Percentiles rank a stretch among this genome's conserved stretches.
Evolutionary conservation across 352 stramenopile genomes (phyloP).

Genomic region (Pythium vanterpoolii): DNA sequence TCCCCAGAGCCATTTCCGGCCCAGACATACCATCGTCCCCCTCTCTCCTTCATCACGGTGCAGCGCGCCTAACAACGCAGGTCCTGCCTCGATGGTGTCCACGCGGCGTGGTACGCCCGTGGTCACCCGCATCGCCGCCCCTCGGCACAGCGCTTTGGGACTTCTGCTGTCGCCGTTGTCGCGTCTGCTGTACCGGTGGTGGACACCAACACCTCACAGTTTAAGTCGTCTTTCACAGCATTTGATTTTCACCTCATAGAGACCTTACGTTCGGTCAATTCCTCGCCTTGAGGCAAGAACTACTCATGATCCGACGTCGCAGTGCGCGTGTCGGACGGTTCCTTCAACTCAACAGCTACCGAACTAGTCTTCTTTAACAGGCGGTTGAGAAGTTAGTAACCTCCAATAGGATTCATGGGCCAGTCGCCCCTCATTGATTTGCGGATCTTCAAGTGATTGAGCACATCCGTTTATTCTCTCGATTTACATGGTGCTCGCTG

Average conservation of each 20-base stretch:
- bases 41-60: not conserved
- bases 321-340: too few relatives aligned
- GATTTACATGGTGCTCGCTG: conserved; percentile 11
- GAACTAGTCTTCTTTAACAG: too few relatives aligned
- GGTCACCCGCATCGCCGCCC: not conserved
- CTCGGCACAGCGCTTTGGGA: not conserved
- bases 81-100: not conserved
- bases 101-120: not conserved
- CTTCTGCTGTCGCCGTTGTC: not conserved
- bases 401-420: too few relatives aligned
- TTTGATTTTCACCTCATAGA: too few relatives aligned
- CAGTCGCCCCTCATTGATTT: too few relatives aligned
- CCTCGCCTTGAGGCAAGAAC: too few relatives aligned
- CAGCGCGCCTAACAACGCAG: not conserved
- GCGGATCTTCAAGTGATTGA: conserved; percentile 2
- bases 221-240: too few relatives aligned
- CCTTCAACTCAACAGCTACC: too few relatives aligned
- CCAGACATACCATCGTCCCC: not conserved
- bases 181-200: not conserved
- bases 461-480: not conserved
- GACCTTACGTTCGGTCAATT: too few relatives aligned
- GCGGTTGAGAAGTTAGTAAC: too few relatives aligned
- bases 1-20: not conserved
- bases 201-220: too few relatives aligned
- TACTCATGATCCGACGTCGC: too few relatives aligned